A percentile compares a stretch with the other conserved stretches of the same genome.
Conservation (phyloP, 1,284 basidiomycete genomes). For the Mrakiaceae sp. region DNA sequence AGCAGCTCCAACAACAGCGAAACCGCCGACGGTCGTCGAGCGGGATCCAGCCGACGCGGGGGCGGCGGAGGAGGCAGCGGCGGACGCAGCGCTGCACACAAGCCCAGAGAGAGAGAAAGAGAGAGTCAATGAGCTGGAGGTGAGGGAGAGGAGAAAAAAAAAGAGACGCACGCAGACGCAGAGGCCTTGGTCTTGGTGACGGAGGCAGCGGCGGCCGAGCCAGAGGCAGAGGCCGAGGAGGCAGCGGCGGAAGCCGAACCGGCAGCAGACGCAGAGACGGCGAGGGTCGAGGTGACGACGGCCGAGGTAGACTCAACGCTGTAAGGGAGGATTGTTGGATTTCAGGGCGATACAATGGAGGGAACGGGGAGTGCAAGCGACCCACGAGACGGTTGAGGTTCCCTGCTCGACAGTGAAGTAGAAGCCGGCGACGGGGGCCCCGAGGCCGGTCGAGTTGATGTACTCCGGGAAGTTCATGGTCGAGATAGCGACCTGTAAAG, state of each 20-base stretch:
- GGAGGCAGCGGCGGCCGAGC: background rate
- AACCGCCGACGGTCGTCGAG: background rate
- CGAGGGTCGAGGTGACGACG: constrained; percentile 46
- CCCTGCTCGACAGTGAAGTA: constrained; percentile 60
- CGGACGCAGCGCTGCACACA: background rate
- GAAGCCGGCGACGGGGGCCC: constrained; percentile 43
- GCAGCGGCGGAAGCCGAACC: background rate
- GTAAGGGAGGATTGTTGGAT: background rate
- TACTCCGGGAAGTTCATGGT: constrained; percentile 12
- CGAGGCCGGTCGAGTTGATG: constrained; percentile 36
- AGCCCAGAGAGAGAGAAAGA: too few species aligned
- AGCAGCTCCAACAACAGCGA: constrained; percentile 1
- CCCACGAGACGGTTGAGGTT: constrained; percentile 33
- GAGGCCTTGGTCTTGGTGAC: background rate
- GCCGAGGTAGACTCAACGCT: constrained; percentile 44
- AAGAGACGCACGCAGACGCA: background rate
- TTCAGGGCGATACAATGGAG: background rate
- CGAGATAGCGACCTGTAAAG: constrained; percentile 6
- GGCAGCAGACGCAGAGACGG: background rate
- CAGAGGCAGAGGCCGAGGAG: background rate
- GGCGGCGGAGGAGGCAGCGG: background rate
- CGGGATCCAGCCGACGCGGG: background rate
- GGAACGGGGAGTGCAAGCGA: background rate
- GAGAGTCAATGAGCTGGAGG: background rate
- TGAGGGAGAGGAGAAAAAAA: background rate